phyloP scores from a whole-genome alignment of 371 early-diverging fungal species.

The Zancudomyces culisetae region DNA sequence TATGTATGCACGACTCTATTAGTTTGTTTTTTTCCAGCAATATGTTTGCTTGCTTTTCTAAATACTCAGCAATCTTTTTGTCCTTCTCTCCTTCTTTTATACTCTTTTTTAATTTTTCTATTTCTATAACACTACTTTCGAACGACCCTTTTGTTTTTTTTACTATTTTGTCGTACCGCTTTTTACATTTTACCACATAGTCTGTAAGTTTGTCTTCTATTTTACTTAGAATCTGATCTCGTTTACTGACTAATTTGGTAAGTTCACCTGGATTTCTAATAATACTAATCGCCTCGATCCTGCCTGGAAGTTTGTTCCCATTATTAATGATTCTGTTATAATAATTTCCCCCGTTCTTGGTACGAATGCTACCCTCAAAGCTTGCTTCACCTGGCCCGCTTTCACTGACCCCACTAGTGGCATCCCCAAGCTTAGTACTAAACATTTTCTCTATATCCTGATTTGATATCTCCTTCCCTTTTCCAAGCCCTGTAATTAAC shows the following conservation, averaged over 20 bases:
- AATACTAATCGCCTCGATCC: conserved; percentile 43
- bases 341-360: conserved; percentile 4
- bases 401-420: too few relatives aligned
- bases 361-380: too few relatives aligned
- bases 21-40: too few relatives aligned
- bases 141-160: too few relatives aligned
- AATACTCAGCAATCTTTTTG: too few relatives aligned
- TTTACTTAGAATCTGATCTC: conserved; percentile 28
- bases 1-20: too few relatives aligned
- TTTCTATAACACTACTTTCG: too few relatives aligned
- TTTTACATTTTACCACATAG: conserved; percentile 27
- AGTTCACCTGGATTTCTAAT: conserved; percentile 31
- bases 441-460: too few relatives aligned
- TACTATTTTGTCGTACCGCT: conserved; percentile 23
- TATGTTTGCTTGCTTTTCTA: too few relatives aligned
- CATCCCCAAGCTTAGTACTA: too few relatives aligned
- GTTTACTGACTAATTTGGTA: conserved; percentile 31
- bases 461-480: neutral
- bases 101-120: too few relatives aligned
- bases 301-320: conserved; percentile 64
- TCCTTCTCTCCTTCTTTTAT: conserved; percentile 12
- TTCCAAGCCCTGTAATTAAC: neutral
- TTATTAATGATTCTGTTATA: conserved; percentile 32
- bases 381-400: too few relatives aligned
- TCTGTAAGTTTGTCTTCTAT: conserved; percentile 32